Conservation (phyloP, 2,329 filamentous ascomycete genomes). For the Diaporthe sp. region DNA sequence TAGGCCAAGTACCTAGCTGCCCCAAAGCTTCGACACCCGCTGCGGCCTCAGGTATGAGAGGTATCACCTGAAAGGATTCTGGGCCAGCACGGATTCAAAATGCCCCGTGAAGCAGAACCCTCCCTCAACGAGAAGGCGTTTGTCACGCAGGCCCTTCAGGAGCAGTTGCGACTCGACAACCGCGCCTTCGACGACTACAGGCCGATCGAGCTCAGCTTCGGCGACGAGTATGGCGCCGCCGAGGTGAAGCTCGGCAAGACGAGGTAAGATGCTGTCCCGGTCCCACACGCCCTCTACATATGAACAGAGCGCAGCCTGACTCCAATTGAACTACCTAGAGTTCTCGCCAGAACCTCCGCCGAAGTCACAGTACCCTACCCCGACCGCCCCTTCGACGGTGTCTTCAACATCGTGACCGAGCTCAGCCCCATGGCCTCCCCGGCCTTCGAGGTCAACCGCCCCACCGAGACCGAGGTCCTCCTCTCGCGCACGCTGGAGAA, state of each 20-base stretch:
- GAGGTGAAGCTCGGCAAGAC: constrained; percentile 93
- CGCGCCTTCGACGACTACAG: constrained; percentile 86
- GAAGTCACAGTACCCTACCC: constrained; percentile 88
- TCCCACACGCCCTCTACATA: neutral
- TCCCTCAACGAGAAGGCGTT: constrained; percentile 92
- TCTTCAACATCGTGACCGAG: constrained; percentile 93
- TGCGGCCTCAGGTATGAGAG: constrained; percentile 32
- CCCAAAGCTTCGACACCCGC: constrained; percentile 21
- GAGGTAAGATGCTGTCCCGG: constrained; percentile 67
- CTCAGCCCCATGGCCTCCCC: constrained; percentile 93
- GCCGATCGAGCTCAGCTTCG: constrained; percentile 82
- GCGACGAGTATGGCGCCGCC: constrained; percentile 90
- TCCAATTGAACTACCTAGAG: constrained; percentile 63
- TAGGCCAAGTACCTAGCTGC: neutral
- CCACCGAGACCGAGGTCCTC: constrained; percentile 86
- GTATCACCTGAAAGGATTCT: constrained; percentile 45
- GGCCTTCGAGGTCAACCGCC: constrained; percentile 87
- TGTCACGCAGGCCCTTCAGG: constrained; percentile 83
- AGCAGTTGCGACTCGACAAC: constrained; percentile 87
- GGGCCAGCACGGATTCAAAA: constrained; percentile 54
- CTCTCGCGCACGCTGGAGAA: constrained; percentile 93
- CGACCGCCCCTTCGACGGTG: constrained; percentile 94
- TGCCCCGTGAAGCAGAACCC: constrained; percentile 94
- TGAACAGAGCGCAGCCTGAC: constrained; percentile 20
- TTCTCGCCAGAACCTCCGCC: constrained; percentile 87